These are phyloP conservation scores for Rubia peregrina DNA, from an alignment of 305 asterid species.

Conservation along the genomic window DNA sequence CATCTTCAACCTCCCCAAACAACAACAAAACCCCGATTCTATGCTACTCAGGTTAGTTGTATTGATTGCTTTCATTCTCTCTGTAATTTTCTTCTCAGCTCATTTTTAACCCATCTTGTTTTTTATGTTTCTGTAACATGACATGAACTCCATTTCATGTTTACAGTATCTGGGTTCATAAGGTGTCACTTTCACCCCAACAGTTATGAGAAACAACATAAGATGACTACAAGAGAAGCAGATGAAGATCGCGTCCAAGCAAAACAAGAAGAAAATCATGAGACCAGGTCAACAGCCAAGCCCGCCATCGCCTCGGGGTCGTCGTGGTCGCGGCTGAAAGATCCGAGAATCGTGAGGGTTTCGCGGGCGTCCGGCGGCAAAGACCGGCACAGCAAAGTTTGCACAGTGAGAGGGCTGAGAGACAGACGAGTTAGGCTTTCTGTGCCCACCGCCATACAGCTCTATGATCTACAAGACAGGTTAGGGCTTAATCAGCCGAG, in stretches of 20 bases:
- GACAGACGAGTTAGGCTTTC: slow-evolving; percentile 84
- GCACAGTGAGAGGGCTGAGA: slow-evolving; percentile 62
- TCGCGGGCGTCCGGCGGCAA: slow-evolving; percentile 84
- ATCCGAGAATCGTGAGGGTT: slow-evolving; percentile 73
- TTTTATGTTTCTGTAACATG: background rate
- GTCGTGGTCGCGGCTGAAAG: slow-evolving; percentile 60
- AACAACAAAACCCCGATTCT: too few relatives aligned
- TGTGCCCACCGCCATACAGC: slow-evolving; percentile 75
- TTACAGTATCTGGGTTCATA: background rate
- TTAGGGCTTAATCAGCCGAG: slow-evolving; percentile 77
- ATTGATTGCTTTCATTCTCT: background rate
- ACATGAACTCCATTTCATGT: background rate
- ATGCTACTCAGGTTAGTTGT: background rate
- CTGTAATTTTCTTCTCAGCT: too few relatives aligned
- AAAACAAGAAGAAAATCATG: slow-evolving; percentile 24
- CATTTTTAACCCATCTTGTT: background rate
- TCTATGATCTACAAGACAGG: slow-evolving; percentile 81
- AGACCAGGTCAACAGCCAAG: background rate
- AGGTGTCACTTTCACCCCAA: too few relatives aligned
- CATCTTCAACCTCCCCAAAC: background rate
- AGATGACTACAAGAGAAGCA: slow-evolving; percentile 46
- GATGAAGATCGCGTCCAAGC: slow-evolving; percentile 12
- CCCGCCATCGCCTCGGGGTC: slow-evolving; percentile 24
- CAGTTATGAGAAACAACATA: slow-evolving; percentile 22
- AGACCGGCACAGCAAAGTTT: slow-evolving; percentile 82